Evolutionary conservation across 1,284 basidiomycete genomes (phyloP), one percentile per base, ranked within the genome.

Genomic region (Pseudozyma thailandica): DNA sequence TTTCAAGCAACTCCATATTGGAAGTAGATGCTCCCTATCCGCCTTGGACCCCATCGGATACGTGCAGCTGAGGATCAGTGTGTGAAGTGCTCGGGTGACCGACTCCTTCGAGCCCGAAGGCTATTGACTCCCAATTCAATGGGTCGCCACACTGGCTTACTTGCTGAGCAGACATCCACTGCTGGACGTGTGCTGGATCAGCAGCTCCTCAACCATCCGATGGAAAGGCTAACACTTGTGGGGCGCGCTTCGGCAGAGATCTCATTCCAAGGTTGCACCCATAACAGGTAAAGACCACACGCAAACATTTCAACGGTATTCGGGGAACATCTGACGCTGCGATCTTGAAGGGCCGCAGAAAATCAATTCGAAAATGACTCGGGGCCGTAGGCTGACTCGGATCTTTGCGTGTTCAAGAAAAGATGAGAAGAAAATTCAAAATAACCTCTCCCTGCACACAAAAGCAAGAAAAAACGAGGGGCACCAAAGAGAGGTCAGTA

Each of bases 51-150:
- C 71, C 55, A 38, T 39, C 57, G 57, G 71, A 73, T 73, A 73
- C 71, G 65, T 73, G 65, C 71, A 73, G 65, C 65, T 70, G 71
- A 73, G 71, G 71, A 49, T 62, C 65, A 65, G 61, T 56, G 59
- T 57, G 61, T 69, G 71, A 64, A 61, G 71, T 73, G 71, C 71
- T 61, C 65, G 71, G 71, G 60, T 49, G 58, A 73, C 71, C 71
- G 65, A 73, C 71, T 73, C 71, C 71, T 61, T 64, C 71, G 70
- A 62, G 64, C 70, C 50, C 70, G 59, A 47, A 72, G 50, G 70
- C 64, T 59, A 35, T 49, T 59, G 42, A 57, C 39, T 54, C 70
- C 63, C 58, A 59, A 56, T 21, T 54, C 54, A 56, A 62, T 52
- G 63, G 69, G 50, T 37, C 63, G 31, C 56, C 53, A 61, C 65